Percentiles rank a stretch among this genome's conserved stretches.
phyloP scores from a whole-genome alignment of 2,329 filamentous ascomycete species.

The Fusarium clavum region DNA sequence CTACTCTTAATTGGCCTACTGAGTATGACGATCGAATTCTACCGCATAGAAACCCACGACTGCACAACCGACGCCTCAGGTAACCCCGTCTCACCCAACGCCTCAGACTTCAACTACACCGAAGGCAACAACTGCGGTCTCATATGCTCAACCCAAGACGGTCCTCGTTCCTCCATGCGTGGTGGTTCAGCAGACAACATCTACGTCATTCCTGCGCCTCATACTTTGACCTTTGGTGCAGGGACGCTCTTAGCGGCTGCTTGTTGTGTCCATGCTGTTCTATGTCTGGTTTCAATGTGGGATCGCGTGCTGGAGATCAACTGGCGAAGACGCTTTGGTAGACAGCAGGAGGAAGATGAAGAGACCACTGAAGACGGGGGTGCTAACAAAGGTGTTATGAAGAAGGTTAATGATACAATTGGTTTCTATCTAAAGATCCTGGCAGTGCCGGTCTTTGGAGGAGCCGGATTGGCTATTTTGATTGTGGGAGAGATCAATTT shows the following conservation, averaged over 20 bases:
- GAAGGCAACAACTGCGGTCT: slow-evolving; percentile 58
- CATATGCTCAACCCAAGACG: slow-evolving; percentile 56
- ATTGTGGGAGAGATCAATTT: slow-evolving; percentile 73
- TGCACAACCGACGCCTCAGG: slow-evolving; percentile 58
- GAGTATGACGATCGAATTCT: slow-evolving; percentile 73
- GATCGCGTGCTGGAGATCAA: slow-evolving; percentile 73
- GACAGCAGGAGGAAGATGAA: slow-evolving; percentile 8
- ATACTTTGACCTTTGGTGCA: slow-evolving; percentile 66
- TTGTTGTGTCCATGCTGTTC: slow-evolving; percentile 72
- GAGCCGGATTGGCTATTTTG: slow-evolving; percentile 68
- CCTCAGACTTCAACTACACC: slow-evolving; percentile 58
- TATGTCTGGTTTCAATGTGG: slow-evolving; percentile 71
- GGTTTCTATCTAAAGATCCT: slow-evolving; percentile 65
- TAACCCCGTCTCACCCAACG: slow-evolving; percentile 50
- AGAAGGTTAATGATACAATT: slow-evolving; percentile 66
- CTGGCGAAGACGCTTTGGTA: slow-evolving; percentile 60
- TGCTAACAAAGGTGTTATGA: slow-evolving; percentile 64
- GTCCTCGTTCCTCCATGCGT: slow-evolving; percentile 67
- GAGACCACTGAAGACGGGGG: slow-evolving; percentile 55
- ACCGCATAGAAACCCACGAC: slow-evolving; percentile 58
- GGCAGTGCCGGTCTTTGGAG: slow-evolving; percentile 69
- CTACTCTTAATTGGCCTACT: slow-evolving; percentile 70
- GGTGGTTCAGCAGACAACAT: slow-evolving; percentile 68
- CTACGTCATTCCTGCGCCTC: slow-evolving; percentile 70
- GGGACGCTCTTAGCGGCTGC: slow-evolving; percentile 71